Evolutionary conservation across 768 basidiomycete species (phyloP).

Genomic region (Suillus alpinus): DNA sequence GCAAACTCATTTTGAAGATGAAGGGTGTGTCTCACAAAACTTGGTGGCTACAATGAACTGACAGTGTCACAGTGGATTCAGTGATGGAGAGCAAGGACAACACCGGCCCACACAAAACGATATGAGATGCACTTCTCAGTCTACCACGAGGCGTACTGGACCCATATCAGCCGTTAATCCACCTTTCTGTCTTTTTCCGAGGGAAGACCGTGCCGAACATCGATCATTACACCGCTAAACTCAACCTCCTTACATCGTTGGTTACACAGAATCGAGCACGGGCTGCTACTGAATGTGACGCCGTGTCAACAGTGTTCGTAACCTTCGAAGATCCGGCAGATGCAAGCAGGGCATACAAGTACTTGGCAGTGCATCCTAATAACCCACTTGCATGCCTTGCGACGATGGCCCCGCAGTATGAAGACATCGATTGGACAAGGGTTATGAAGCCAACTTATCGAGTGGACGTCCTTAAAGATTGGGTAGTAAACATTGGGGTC

Average conservation of each 20-base stretch:
- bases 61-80: background rate
- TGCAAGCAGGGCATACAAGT: constrained; percentile 67
- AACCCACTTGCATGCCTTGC: constrained; percentile 69
- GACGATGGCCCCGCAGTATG: constrained; percentile 70
- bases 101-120: constrained; percentile 32
- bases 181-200: constrained; percentile 64
- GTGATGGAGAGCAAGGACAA: background rate
- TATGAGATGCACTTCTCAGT: constrained; percentile 74
- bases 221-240: constrained; percentile 78
- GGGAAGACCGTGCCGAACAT: constrained; percentile 73
- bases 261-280: constrained; percentile 70
- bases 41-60: background rate
- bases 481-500: constrained; percentile 74
- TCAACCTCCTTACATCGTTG: constrained; percentile 64
- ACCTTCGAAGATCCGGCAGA: constrained; percentile 71
- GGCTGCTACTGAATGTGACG: constrained; percentile 51
- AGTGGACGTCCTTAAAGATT: constrained; percentile 75
- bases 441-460: constrained; percentile 71
- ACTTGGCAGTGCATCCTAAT: constrained; percentile 70
- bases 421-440: constrained; percentile 77
- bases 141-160: constrained; percentile 67
- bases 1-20: background rate
- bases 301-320: constrained; percentile 79
- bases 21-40: background rate
- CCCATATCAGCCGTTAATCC: constrained; percentile 76